Conservation (phyloP, 1,139 yeast genomes). For the Candida mesenterica region DNA sequence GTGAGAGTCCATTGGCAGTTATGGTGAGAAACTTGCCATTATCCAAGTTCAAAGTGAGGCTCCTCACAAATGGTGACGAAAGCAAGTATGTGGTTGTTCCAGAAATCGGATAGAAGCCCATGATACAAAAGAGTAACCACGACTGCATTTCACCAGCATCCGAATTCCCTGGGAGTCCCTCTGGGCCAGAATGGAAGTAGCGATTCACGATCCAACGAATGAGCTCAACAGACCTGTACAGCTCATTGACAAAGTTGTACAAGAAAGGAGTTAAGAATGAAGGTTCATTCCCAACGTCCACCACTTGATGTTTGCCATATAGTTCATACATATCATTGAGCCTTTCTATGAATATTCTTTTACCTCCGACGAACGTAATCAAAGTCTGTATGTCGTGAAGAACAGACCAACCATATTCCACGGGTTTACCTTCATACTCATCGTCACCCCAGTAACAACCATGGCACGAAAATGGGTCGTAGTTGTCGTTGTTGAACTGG, state of each 20-base stretch:
- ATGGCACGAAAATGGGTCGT: conserved; percentile 30
- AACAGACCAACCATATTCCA: conserved; percentile 35
- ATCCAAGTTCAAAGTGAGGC: conserved; percentile 22
- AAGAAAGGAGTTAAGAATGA: conserved; percentile 34
- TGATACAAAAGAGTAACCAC: conserved; percentile 34
- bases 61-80: conserved; percentile 31
- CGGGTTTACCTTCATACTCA: conserved; percentile 29
- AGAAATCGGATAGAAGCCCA: conserved; percentile 38
- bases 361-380: conserved; percentile 25
- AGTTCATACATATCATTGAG: conserved; percentile 37
- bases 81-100: conserved; percentile 18
- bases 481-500: conserved; percentile 20
- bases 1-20: conserved; percentile 24
- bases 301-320: conserved; percentile 23
- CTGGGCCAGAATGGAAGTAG: conserved; percentile 24
- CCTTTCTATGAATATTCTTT: conserved; percentile 25
- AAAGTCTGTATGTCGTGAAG: conserved; percentile 34
- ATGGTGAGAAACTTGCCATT: conserved; percentile 26
- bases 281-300: conserved; percentile 36
- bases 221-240: conserved; percentile 31
- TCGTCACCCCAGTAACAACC: conserved; percentile 33
- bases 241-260: conserved; percentile 28
- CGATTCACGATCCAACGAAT: conserved; percentile 28
- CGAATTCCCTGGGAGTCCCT: conserved; percentile 38
- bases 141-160: conserved; percentile 44